These are phyloP conservation scores for Discostella pseudostelligera DNA, from an alignment of 108 stramenopile species.

Conservation along the genomic window DNA sequence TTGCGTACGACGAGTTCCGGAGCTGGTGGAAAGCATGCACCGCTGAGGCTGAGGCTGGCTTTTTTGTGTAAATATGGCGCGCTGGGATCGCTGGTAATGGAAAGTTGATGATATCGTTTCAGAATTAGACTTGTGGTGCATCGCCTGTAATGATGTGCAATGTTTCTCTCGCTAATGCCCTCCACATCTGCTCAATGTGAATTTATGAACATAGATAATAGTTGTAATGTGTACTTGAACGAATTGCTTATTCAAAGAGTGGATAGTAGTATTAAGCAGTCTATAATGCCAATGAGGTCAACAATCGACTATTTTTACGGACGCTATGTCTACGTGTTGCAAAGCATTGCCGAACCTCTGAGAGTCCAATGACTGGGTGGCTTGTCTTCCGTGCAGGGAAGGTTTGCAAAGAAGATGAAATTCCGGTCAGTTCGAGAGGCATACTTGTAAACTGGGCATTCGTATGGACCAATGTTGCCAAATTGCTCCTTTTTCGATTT, in stretches of 20 bases:
- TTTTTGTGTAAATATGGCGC: not conserved
- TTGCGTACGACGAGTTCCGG: constrained; percentile 58
- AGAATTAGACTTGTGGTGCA: no score
- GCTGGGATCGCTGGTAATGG: no score
- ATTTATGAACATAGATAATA: no score
- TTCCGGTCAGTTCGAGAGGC: constrained; percentile 72
- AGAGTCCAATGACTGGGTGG: constrained; percentile 76
- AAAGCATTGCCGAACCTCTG: constrained; percentile 72
- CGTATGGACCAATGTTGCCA: constrained; percentile 66
- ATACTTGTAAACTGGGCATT: constrained; percentile 90
- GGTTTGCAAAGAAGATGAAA: constrained; percentile 73
- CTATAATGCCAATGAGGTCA: no score
- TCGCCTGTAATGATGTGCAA: no score
- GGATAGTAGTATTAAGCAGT: no score
- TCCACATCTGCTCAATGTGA: no score
- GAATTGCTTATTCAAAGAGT: no score
- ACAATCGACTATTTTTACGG: no score
- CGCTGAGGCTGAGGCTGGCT: constrained; percentile 13
- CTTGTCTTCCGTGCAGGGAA: constrained; percentile 63
- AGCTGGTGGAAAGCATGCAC: constrained; percentile 50
- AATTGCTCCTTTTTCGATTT: constrained; percentile 55
- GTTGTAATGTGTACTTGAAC: no score
- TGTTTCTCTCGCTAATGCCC: no score
- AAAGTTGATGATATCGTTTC: no score
- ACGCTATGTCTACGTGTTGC: constrained; percentile 47